phyloP scores from a whole-genome alignment of 1,139 yeast species.

The Spencermartinsiella ligniputridi region DNA sequence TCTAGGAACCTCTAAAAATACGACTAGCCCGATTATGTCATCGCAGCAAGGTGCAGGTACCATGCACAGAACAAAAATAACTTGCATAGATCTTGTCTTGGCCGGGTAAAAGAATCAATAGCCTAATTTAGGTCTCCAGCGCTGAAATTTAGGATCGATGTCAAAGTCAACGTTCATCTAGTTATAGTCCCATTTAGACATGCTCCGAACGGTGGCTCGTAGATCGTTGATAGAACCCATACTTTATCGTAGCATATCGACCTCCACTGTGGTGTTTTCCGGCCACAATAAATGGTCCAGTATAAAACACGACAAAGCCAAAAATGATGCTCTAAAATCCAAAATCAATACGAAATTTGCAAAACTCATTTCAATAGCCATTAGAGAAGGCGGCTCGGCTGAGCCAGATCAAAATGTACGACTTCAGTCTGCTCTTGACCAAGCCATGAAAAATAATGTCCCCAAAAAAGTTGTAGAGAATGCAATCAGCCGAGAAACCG shows the following conservation, averaged over 20 bases:
- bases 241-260: too few relatives aligned
- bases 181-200: too few relatives aligned
- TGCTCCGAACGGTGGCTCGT: not conserved
- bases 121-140: too few relatives aligned
- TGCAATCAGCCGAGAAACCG: slow-evolving; percentile 72
- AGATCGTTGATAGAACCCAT: not conserved
- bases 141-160: too few relatives aligned
- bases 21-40: too few relatives aligned
- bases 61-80: too few relatives aligned
- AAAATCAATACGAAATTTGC: slow-evolving; percentile 70
- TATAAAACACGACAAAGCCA: slow-evolving; percentile 89
- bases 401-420: slow-evolving; percentile 64
- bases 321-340: slow-evolving; percentile 77
- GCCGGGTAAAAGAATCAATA: too few relatives aligned
- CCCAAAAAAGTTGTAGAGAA: slow-evolving; percentile 80
- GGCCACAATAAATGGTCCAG: slow-evolving; percentile 95
- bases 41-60: too few relatives aligned
- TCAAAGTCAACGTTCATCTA: too few relatives aligned
- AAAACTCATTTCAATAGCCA: slow-evolving; percentile 67
- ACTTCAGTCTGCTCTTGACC: slow-evolving; percentile 68
- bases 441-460: slow-evolving; percentile 73
- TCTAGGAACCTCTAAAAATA: too few relatives aligned
- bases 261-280: not conserved
- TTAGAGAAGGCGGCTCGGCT: slow-evolving; percentile 54
- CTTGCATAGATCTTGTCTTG: too few relatives aligned